phyloP scores from a whole-genome alignment of 371 early-diverging fungal species.

The Fennellomyces sp. region DNA sequence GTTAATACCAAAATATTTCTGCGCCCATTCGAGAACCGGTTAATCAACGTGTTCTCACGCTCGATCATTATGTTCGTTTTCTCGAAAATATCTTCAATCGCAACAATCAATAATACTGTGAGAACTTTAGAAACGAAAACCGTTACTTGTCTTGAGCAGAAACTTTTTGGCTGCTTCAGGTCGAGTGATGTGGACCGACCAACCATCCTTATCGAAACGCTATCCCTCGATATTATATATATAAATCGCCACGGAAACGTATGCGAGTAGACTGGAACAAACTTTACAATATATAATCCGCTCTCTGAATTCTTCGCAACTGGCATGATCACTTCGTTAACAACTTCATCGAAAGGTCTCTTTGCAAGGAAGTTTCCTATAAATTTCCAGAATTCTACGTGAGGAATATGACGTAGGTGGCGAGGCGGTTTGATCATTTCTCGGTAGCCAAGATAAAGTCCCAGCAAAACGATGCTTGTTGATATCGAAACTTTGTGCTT shows the following conservation, averaged over 20 bases:
- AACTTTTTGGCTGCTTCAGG: no score
- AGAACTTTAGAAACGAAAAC: neutral
- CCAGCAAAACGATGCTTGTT: neutral
- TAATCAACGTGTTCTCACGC: neutral
- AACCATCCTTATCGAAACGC: slow-evolving; percentile 2
- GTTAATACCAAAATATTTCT: no score
- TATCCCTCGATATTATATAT: neutral
- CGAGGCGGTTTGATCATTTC: slow-evolving; percentile 6
- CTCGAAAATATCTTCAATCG: neutral
- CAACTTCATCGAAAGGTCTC: neutral
- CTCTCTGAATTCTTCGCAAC: neutral
- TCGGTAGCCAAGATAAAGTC: slow-evolving; percentile 7
- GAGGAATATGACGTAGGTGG: slow-evolving; percentile 12
- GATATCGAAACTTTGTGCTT: slow-evolving; percentile 3
- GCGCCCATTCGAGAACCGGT: slow-evolving; percentile 10
- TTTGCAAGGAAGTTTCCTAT: neutral
- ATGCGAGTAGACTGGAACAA: no score
- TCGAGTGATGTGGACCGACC: slow-evolving; percentile 5
- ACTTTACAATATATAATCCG: neutral
- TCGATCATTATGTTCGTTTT: neutral
- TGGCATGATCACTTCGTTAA: neutral
- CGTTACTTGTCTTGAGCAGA: slow-evolving; percentile 19
- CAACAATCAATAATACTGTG: neutral
- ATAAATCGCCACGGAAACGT: no score
- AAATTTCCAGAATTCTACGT: neutral